Base-by-base conservation (phyloP, 345 rosid genomes). In the Syzygium aqueum region DNA sequence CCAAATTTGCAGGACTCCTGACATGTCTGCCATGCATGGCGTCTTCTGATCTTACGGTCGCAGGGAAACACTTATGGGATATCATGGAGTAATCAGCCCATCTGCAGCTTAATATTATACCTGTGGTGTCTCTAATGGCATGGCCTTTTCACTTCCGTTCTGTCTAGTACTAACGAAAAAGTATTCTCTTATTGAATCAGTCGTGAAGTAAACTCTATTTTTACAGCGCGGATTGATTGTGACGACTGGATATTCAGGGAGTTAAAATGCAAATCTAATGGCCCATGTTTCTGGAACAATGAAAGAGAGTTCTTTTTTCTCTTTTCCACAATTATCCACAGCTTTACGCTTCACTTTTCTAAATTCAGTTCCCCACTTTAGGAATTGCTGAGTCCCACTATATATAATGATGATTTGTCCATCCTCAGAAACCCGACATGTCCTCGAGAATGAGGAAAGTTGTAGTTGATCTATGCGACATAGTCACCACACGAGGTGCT, bases 1-100 rank as follows among this genome's bases (percentile, higher is more conserved):
- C 53, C 33, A n/a, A 82, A 82, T 82, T 84, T 84, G 33, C 40
- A 7, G 95, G 92, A 94, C 96, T 8, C 94, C 95, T 6, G 87
- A 91, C 90, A 95, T 91, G 98, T 93, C 95, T 25, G 97, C 96
- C n/a, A 94, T 95, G 93, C 98, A 95, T 59, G 93, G 92, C 52
- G 96, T 92, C 96, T 73, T 88, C 96, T 14, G 96, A 94, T 87
- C 90, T 95, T 63, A 93, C 78, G 89, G 92, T 91, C 21, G 97
- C 94, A 13, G 95, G 90, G 30, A 93, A 84, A 89, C 93, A 92
- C 87, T 89, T 95, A 52, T 90, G 87, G 88, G 96, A 93, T 84
- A 89, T 93, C 88, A 90, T 94, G 77, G 96, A 93, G 95, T 96
- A 94, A 92, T 15, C 43, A 51, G n/a, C 23, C 84, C 22, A 30